Percentiles rank a stretch among this genome's conserved stretches.
Conservation (phyloP, 2,329 filamentous ascomycete genomes). For the Colletotrichum incanum region DNA sequence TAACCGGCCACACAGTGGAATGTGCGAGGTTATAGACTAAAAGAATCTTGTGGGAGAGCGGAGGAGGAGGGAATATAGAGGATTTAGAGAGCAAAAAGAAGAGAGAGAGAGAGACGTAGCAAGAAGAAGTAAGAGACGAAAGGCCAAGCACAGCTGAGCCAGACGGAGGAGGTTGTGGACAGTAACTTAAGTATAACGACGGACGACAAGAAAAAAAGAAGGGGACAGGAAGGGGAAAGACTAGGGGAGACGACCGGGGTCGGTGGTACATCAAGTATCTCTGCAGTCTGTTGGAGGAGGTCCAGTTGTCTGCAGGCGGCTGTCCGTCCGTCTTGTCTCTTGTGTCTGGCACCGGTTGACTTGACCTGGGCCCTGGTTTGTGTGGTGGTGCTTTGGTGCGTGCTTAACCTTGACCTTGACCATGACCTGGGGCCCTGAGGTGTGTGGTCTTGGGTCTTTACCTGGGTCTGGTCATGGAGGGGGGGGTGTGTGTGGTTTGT, state of each 20-base stretch:
- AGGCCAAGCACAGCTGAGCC: slow-evolving; percentile 39
- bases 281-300: neutral
- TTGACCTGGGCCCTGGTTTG: slow-evolving; percentile 5
- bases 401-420: slow-evolving; percentile 22
- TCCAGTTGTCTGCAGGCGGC: neutral
- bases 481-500: neutral
- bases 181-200: slow-evolving; percentile 42
- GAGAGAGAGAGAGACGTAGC: slow-evolving; percentile 36
- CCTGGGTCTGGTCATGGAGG: neutral
- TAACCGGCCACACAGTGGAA: slow-evolving; percentile 31
- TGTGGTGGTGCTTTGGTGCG: slow-evolving; percentile 14
- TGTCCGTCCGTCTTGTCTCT: neutral
- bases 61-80: neutral
- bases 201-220: slow-evolving; percentile 36
- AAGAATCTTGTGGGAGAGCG: neutral
- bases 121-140: slow-evolving; percentile 40
- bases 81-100: slow-evolving; percentile 21
- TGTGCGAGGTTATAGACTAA: slow-evolving; percentile 30
- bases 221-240: slow-evolving; percentile 15
- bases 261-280: slow-evolving; percentile 14
- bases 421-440: slow-evolving; percentile 18
- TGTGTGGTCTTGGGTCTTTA: slow-evolving; percentile 10
- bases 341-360: neutral
- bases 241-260: slow-evolving; percentile 13
- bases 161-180: slow-evolving; percentile 35